Evolutionary conservation across 2,329 filamentous ascomycete species (phyloP).

Genomic region (Arthrobotrys iridis): DNA sequence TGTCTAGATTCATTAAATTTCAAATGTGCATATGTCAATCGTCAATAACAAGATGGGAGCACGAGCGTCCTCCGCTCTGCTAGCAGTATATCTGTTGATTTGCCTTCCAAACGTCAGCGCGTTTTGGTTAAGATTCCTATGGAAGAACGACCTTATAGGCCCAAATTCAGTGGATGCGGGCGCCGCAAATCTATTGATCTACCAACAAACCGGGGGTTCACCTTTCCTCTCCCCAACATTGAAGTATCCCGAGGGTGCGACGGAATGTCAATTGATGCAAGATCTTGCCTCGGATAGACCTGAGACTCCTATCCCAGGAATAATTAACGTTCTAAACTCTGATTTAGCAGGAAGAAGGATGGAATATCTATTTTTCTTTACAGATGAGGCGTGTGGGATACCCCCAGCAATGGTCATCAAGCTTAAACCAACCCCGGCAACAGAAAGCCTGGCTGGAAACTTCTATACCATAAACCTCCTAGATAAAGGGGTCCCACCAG

Average conservation of each 20-base stretch:
- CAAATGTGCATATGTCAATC: neutral
- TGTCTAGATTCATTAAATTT: neutral
- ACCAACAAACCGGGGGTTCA: neutral
- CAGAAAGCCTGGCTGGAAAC: neutral
- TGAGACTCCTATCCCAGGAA: constrained; percentile 5
- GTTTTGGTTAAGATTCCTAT: constrained; percentile 30
- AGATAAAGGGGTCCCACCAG: neutral
- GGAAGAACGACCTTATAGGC: constrained; percentile 21
- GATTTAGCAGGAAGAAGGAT: neutral
- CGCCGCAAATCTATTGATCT: neutral
- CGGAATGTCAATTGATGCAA: constrained; percentile 1
- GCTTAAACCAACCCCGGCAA: neutral
- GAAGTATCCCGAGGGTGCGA: neutral
- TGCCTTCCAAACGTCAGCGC: constrained; percentile 9
- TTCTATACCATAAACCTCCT: constrained; percentile 14
- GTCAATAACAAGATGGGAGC: neutral
- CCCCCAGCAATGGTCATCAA: constrained; percentile 2
- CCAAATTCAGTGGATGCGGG: neutral
- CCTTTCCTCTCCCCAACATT: constrained; percentile 2
- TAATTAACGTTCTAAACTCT: constrained; percentile 14
- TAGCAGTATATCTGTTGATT: too few species aligned
- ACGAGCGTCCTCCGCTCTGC: neutral
- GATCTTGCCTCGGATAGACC: neutral
- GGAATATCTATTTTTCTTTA: constrained; percentile 16
- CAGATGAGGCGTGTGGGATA: neutral